Base-by-base conservation (phyloP, 2,329 filamentous ascomycete genomes). In the Fusarium pseudograminearum region DNA sequence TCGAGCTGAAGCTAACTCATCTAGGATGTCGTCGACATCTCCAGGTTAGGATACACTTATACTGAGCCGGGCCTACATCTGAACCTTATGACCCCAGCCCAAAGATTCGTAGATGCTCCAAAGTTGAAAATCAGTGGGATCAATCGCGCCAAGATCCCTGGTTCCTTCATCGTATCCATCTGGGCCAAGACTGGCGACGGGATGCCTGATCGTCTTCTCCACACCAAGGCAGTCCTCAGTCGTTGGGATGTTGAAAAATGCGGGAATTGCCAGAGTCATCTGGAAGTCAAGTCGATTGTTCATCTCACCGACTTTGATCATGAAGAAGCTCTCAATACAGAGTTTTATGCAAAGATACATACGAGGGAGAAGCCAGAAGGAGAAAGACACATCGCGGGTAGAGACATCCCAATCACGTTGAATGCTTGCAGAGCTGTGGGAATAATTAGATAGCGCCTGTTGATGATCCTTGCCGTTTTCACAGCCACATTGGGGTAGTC, bases 1-100 rank as follows among this genome's bases (percentile, higher is more conserved):
- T 3, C 5, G 36, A 2, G 7, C 7, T 0, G 9, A 0, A 15
- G 12, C 36, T 40, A 7, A 40, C n/a, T 4, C 1, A 14, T 5
- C 6, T 20, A 40, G 36, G 36, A 40, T 15, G 20, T 40, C 7
- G n/a, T 40, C 20, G 12, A 40, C 15, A 40, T 40, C 20, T 40
- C 36, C 6, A 22, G 22, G 12, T 20, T 40, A 14, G 36, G n/a
- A 1, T 40, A 40, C 12, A 40, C n/a, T 4, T 40, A 40, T 15
- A 14, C 36, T 8, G 36, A 40, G 3, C 36, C 36, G 7, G 36
- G 36, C 7, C 6, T 22, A 5, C 12, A 14, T 22, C 4, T 14
- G 12, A 40, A 15, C n/a, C 20, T 42, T 3, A 16, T 10, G 14
- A 14, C 8, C 8, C 9, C 40, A 1, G 9, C 22, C 20, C 40